Evolutionary conservation across 176 grass and related monocot genomes (phyloP).

Genomic region (Poa pratensis): DNA sequence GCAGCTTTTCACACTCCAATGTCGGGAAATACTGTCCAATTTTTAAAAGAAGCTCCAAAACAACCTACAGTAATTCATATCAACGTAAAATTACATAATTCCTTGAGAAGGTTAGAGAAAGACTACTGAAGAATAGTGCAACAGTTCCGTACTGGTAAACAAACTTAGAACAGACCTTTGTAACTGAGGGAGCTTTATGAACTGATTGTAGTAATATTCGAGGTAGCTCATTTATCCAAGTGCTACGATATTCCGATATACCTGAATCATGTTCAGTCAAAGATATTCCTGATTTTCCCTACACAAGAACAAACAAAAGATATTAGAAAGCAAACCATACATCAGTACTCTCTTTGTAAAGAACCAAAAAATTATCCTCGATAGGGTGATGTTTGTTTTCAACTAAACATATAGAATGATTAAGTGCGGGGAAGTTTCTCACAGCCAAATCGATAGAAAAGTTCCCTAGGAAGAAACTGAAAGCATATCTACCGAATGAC

Average conservation of each 20-base stretch:
- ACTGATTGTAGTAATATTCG: slow-evolving; percentile 58
- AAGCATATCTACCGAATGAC: not conserved
- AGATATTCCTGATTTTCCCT: slow-evolving; percentile 43
- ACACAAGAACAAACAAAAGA: slow-evolving; percentile 12
- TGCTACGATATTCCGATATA: slow-evolving; percentile 48
- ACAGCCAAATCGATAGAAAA: not conserved
- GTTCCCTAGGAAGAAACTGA: not conserved
- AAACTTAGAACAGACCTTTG: slow-evolving; percentile 56
- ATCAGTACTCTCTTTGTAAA: slow-evolving; percentile 4
- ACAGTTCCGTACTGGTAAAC: slow-evolving; percentile 9
- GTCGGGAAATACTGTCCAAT: slow-evolving; percentile 61
- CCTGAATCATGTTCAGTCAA: slow-evolving; percentile 36
- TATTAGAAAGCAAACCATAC: slow-evolving; percentile 33
- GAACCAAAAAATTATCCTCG: not conserved
- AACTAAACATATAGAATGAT: slow-evolving; percentile 12
- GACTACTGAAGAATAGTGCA: slow-evolving; percentile 18
- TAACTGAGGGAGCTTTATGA: slow-evolving; percentile 60
- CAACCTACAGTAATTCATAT: slow-evolving; percentile 58
- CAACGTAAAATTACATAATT: slow-evolving; percentile 26
- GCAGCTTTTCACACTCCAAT: slow-evolving; percentile 53
- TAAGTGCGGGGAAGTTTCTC: not conserved
- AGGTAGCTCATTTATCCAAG: slow-evolving; percentile 65
- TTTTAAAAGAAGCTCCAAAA: slow-evolving; percentile 71
- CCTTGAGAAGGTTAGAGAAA: slow-evolving; percentile 33
- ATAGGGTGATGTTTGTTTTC: not conserved